Conservation (phyloP, 805 yeast species). For the Candida insectorum region DNA sequence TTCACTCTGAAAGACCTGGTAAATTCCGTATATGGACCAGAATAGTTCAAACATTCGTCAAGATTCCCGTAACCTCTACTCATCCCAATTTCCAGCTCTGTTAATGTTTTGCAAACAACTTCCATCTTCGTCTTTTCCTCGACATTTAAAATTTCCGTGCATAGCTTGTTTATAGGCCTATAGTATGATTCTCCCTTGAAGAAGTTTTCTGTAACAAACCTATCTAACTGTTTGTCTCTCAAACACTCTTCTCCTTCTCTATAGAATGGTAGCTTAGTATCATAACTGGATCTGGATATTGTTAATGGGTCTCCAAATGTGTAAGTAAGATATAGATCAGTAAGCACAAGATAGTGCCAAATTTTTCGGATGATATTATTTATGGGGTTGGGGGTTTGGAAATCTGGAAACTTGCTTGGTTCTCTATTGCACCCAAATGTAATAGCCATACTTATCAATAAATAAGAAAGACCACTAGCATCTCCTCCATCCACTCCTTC, state of each 20-base stretch:
- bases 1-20: constrained; percentile 19
- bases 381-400: constrained; percentile 19
- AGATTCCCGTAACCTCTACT: constrained; percentile 26
- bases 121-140: constrained; percentile 33
- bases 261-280: constrained; percentile 49
- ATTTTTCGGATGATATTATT: constrained; percentile 54
- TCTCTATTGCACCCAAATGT: constrained; percentile 39
- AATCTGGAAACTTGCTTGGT: constrained; percentile 28
- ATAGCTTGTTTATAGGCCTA: constrained; percentile 24
- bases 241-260: constrained; percentile 35
- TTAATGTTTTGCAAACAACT: constrained; percentile 31
- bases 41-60: constrained; percentile 15
- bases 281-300: constrained; percentile 40
- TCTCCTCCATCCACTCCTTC: constrained; percentile 41
- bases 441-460: constrained; percentile 37
- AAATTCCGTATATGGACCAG: constrained; percentile 12
- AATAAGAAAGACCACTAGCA: constrained; percentile 23
- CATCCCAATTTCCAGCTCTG: constrained; percentile 34
- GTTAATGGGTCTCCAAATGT: constrained; percentile 47
- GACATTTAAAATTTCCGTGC: constrained; percentile 39
- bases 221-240: constrained; percentile 39
- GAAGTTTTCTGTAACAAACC: constrained; percentile 31
- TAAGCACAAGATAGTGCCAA: constrained; percentile 50
- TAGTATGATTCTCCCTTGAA: constrained; percentile 26
- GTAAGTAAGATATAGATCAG: constrained; percentile 45